Evolutionary conservation across 495 filamentous ascomycete species (phyloP).

Genomic region (Lasiosphaeris hirsuta): DNA sequence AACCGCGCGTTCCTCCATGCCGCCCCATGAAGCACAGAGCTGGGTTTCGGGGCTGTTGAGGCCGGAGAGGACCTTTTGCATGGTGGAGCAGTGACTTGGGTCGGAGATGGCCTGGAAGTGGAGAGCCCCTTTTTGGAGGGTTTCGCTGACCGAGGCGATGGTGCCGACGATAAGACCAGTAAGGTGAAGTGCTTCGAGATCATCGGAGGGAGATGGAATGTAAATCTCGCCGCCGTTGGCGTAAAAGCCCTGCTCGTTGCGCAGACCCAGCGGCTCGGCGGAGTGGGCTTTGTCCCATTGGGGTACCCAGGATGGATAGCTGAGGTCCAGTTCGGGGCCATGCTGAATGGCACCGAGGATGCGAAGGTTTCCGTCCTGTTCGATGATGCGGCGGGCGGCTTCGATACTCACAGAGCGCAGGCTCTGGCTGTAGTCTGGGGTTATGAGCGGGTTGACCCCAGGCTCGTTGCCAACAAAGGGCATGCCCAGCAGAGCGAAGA

Average conservation of each 20-base stretch:
- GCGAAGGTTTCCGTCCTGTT: conserved; percentile 13
- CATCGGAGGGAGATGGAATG: background rate
- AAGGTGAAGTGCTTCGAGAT: background rate
- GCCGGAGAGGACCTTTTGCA: background rate
- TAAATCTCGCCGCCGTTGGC: conserved; percentile 16
- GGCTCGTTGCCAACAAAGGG: conserved; percentile 15
- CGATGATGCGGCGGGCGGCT: conserved; percentile 3
- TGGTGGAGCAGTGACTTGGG: background rate
- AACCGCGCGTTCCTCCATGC: conserved; percentile 3
- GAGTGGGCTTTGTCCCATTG: conserved; percentile 4
- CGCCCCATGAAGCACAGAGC: conserved; percentile 13
- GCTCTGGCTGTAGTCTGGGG: conserved; percentile 9
- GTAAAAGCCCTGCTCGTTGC: conserved; percentile 13
- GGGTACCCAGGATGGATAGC: conserved; percentile 10
- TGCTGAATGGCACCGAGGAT: conserved; percentile 11
- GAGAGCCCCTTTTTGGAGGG: background rate
- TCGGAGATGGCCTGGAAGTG: background rate
- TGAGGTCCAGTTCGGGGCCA: conserved; percentile 6
- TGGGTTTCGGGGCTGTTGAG: conserved; percentile 6
- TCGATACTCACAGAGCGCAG: background rate
- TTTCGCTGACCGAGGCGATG: background rate
- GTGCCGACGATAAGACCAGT: background rate
- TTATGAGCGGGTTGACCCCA: background rate
- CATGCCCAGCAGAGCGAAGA: conserved; percentile 14
- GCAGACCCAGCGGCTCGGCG: conserved; percentile 9